Base-by-base conservation (phyloP, 306 rosid genomes). In the Pyrus betulifolia region DNA sequence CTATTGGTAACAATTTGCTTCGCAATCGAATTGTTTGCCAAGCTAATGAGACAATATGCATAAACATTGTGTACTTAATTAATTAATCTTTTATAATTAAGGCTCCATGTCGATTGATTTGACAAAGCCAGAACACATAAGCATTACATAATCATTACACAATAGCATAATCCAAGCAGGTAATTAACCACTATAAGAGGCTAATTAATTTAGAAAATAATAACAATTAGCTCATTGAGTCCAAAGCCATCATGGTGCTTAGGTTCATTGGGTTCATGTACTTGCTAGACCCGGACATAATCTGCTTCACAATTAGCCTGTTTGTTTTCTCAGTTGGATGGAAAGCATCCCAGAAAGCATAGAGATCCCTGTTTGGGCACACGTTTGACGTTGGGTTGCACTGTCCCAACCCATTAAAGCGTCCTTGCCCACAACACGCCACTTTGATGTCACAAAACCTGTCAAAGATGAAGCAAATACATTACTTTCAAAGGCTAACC, bases 371-470 rank as follows among this genome's bases (percentile, higher is more conserved):
- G 42, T 89, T 71, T 15, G 89, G 84, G 63, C 93, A 89, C 40
- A 89, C 28, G 51, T 71, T 83, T 30, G 91, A 85, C 7, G 74
- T 15, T 0, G 61, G 14, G 3, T 54, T 87, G 80, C 93, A 87
- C 21, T 28, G 6, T 63, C 91, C 93, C 17, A 87, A 0, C n/a
- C 89, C 96, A 69, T 89, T 87, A 84, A 74, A 91, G 8, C 87
- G 89, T 35, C 96, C 96, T 84, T 84, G 93, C 2, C 92, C 96
- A 63, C 92, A 89, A 77, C 96, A 91, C 44, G 93, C 90, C 35
- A 81, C 66, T 69, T 87, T 23, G 91, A 84, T 23, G 93, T 84
- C 31, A 82, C 82, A 78, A 89, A 91, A 27, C 96, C 93, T 61
- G 67, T 17, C 55, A 17, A 51, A 51, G 21, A 17, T 17, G 8